These are phyloP conservation scores for Quercus tomentella DNA, from an alignment of 331 rosid species.

Conservation along the genomic window DNA sequence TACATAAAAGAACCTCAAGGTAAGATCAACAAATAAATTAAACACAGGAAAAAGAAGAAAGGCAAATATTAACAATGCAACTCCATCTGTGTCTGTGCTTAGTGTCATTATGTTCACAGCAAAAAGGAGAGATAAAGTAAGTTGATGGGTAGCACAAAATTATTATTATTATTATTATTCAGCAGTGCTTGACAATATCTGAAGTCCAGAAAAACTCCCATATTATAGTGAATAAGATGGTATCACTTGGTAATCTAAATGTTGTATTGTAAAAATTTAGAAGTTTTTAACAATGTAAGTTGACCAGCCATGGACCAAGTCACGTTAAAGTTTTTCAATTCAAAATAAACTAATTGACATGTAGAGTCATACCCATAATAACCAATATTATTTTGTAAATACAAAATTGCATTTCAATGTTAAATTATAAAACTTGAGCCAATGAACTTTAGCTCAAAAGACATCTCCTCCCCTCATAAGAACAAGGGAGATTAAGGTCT, in stretches of 20 bases:
- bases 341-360: not conserved
- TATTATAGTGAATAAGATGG: not conserved
- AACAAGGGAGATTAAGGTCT: no score
- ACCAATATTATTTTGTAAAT: not conserved
- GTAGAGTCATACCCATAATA: not conserved
- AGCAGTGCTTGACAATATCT: not conserved
- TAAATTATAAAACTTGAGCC: not conserved
- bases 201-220: not conserved
- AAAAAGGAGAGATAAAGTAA: no score
- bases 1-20: constrained; percentile 20
- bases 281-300: not conserved
- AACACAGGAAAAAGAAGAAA: not conserved
- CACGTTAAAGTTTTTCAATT: no score
- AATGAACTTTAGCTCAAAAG: no score
- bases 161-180: no score
- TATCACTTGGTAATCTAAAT: not conserved
- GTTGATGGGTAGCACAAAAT: no score
- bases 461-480: no score
- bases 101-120: no score
- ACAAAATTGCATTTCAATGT: not conserved
- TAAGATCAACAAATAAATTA: constrained; percentile 16
- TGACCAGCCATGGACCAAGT: not conserved
- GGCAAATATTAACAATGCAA: not conserved
- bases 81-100: no score
- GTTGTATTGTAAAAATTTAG: not conserved